A percentile compares a stretch with the other conserved stretches of the same genome.
These are phyloP conservation scores for Ganoderma sinense DNA, from an alignment of 1,284 basidiomycete species.

Conservation along the genomic window DNA sequence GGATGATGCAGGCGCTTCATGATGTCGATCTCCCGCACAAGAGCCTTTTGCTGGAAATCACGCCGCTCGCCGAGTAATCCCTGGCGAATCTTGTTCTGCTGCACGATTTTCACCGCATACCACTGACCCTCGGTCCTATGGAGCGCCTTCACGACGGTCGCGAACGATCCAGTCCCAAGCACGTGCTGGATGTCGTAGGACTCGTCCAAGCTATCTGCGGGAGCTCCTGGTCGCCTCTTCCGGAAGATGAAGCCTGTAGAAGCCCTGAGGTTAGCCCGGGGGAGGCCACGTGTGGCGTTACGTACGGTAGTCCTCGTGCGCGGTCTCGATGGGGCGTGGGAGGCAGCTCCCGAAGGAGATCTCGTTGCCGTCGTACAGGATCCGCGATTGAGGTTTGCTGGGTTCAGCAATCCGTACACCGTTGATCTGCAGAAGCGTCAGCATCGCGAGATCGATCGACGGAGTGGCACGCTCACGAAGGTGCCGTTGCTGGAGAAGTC, in stretches of 20 bases:
- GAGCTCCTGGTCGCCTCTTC: conserved; percentile 55
- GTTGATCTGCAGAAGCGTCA: conserved; percentile 64
- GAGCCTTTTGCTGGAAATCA: background rate
- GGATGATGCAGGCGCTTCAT: conserved; percentile 77
- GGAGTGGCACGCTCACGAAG: conserved; percentile 59
- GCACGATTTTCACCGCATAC: conserved; percentile 82
- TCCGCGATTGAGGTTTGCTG: conserved; percentile 50
- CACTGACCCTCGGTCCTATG: conserved; percentile 61
- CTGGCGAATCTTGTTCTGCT: conserved; percentile 46
- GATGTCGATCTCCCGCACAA: conserved; percentile 73
- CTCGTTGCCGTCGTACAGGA: conserved; percentile 82
- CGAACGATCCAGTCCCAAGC: conserved; percentile 83
- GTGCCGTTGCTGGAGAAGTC: conserved; percentile 88
- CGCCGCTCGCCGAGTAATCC: conserved; percentile 6
- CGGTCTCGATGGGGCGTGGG: conserved; percentile 48
- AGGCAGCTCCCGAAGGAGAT: conserved; percentile 74
- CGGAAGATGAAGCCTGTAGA: conserved; percentile 55
- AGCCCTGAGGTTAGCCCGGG: background rate
- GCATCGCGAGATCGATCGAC: conserved; percentile 10
- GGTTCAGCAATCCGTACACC: conserved; percentile 61
- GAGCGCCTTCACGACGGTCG: conserved; percentile 76
- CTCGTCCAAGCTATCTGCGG: conserved; percentile 59
- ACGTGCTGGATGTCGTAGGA: conserved; percentile 71
- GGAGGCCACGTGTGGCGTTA: background rate
- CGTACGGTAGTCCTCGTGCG: conserved; percentile 66